Base-by-base conservation (phyloP, 2,329 filamentous ascomycete species). In the Dothistroma pini region DNA sequence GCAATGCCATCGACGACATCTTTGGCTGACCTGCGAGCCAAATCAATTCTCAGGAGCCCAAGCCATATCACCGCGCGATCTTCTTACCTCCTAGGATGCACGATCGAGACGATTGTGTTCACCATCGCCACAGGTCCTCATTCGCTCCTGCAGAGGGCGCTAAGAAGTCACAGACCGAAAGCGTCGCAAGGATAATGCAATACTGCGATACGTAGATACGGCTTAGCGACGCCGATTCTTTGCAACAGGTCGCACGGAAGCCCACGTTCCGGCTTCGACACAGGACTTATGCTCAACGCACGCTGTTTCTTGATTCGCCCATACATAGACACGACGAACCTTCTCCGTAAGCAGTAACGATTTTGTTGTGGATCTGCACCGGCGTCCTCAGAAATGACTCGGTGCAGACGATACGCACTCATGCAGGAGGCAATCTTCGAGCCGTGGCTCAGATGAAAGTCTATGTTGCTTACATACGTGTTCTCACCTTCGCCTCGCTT, bases 1-100 rank as follows among this genome's bases (percentile, higher is more conserved):
- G 79, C 6, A 85, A 92, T 71, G 88, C 84, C 48, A 89, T 93
- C 58, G 89, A 92, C 63, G 86, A 87, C 70, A 75, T 93, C 25
- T 95, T 95, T 70, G 63, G 64, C 34, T 67, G 59, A 66, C 1
- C 10, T 19, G 16, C 14, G n/a, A 44, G 25, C 11, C 11, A 4
- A 38, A 12, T 38, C 5, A 16, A 38, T 16, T 11, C 35, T 12
- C 3, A 16, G 1, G 35, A 38, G 35, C 9, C 35, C 11, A 38
- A 16, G 16, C 11, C 25, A 29, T 29, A 29, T 29, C 25, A 29
- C 25, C 6, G 25, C 25, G 6, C 6, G 25, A 29, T 6, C 25
- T 29, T 29, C 3, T 29, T 2, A 29, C 25, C 25, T 29, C 6
- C 25, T 29, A 29, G 25, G 25, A 29, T 6, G 25, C 25, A 29